Evolutionary conservation across 768 basidiomycete species (phyloP).

Genomic region (Pholiota microspora): DNA sequence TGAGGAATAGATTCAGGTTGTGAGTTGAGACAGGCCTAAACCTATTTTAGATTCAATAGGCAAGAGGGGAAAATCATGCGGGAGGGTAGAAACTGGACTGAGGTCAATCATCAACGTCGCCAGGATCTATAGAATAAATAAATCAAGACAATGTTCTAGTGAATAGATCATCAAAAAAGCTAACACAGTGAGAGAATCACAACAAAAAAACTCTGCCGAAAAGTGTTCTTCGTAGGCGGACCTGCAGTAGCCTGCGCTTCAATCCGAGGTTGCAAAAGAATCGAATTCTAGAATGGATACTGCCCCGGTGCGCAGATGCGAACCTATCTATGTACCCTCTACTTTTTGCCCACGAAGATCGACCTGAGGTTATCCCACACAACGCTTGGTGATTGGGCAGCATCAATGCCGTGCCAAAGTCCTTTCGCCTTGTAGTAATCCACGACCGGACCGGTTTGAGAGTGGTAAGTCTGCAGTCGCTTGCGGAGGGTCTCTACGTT

Average conservation of each 20-base stretch:
- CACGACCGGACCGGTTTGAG: slow-evolving; percentile 92
- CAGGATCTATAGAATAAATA: not conserved
- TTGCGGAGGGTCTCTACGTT: slow-evolving; percentile 94
- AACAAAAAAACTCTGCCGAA: not conserved
- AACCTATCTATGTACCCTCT: slow-evolving; percentile 17
- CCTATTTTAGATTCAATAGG: not conserved
- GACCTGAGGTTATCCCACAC: slow-evolving; percentile 85
- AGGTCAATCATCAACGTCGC: not conserved
- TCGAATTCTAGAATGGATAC: not conserved
- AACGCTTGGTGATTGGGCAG: slow-evolving; percentile 86
- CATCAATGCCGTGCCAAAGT: slow-evolving; percentile 90
- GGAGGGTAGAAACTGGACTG: not conserved
- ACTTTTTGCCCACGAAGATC: slow-evolving; percentile 55
- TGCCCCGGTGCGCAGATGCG: not conserved
- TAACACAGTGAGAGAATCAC: too few species aligned
- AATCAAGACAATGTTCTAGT: not conserved
- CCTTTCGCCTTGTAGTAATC: slow-evolving; percentile 94
- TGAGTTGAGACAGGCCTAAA: slow-evolving; percentile 1
- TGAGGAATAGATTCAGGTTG: not conserved
- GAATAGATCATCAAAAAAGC: too few species aligned
- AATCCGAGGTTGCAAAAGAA: not conserved
- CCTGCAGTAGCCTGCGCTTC: not conserved
- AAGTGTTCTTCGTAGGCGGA: not conserved
- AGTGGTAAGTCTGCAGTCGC: slow-evolving; percentile 86
- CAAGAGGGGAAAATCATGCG: not conserved